Evolutionary conservation across 1,284 basidiomycete genomes (phyloP).

Genomic region (Papiliotrema laurentii): DNA sequence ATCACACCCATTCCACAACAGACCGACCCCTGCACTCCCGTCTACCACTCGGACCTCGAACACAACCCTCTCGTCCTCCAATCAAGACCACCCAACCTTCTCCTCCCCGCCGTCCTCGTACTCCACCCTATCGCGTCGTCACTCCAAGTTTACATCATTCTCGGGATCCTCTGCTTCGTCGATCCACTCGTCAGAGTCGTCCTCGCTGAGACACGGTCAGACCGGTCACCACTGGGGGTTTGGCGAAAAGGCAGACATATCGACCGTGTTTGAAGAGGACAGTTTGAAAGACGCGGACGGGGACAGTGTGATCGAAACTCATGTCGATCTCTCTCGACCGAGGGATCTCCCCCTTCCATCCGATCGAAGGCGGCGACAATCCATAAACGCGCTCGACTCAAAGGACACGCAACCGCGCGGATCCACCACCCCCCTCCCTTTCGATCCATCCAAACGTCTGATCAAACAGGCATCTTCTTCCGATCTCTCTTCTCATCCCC

Average conservation of each 20-base stretch:
- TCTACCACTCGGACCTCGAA: constrained; percentile 20
- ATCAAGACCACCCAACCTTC: constrained; percentile 5
- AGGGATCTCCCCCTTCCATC: not conserved
- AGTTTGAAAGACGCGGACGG: too few species aligned
- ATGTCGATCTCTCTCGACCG: constrained; percentile 1
- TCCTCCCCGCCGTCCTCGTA: constrained; percentile 16
- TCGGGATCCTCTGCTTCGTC: constrained; percentile 18
- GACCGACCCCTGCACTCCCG: constrained; percentile 19
- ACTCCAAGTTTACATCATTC: constrained; percentile 25
- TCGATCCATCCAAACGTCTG: not conserved
- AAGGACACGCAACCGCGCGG: not conserved
- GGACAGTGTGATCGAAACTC: constrained; percentile 2
- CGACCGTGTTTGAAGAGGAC: constrained; percentile 37
- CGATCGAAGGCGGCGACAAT: constrained; percentile 7
- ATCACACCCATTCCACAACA: constrained; percentile 14
- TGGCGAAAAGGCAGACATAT: constrained; percentile 25
- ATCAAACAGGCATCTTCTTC: not conserved
- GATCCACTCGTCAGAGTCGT: constrained; percentile 17
- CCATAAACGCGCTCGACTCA: not conserved
- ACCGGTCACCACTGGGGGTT: constrained; percentile 7
- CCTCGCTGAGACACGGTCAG: constrained; percentile 5
- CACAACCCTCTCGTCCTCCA: constrained; percentile 10
- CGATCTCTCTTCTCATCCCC: not conserved
- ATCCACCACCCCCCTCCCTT: not conserved
- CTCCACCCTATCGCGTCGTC: constrained; percentile 13